Conservation (phyloP, 1,284 basidiomycete species). For the Heterobasidion irregulare region DNA sequence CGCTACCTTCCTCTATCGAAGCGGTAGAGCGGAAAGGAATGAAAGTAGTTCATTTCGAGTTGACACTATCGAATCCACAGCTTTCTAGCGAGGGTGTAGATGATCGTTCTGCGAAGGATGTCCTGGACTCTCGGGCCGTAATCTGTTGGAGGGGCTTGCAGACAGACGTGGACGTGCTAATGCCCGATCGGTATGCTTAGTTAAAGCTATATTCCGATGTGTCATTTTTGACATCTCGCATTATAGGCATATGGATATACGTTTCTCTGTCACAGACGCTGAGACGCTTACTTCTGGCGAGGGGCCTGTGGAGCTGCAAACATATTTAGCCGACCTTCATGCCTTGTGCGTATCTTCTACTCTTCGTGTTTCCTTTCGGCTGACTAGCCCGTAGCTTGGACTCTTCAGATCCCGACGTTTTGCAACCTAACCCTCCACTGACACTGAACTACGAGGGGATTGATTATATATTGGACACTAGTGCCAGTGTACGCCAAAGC, state of each 20-base stretch:
- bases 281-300: constrained; percentile 17
- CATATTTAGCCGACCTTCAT: constrained; percentile 32
- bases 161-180: constrained; percentile 7
- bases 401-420: constrained; percentile 18
- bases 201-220: neutral
- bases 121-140: neutral
- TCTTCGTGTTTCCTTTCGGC: neutral
- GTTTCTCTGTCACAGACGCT: constrained; percentile 32
- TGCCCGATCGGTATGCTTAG: constrained; percentile 13
- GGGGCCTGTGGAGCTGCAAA: constrained; percentile 33
- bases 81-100: neutral
- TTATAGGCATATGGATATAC: constrained; percentile 38
- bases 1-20: constrained; percentile 12
- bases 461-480: constrained; percentile 42
- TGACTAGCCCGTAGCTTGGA: constrained; percentile 21
- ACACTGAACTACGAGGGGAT: constrained; percentile 29
- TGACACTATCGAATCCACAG: constrained; percentile 13
- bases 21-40: neutral
- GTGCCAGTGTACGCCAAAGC: constrained; percentile 41
- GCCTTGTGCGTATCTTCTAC: constrained; percentile 33
- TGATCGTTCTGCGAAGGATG: neutral
- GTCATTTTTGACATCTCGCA: neutral
- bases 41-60: constrained; percentile 18
- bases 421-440: constrained; percentile 46
- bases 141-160: constrained; percentile 1